Evolutionary conservation across 805 yeast species (phyloP).

Genomic region (Sugiyamaella qingdaonensis): DNA sequence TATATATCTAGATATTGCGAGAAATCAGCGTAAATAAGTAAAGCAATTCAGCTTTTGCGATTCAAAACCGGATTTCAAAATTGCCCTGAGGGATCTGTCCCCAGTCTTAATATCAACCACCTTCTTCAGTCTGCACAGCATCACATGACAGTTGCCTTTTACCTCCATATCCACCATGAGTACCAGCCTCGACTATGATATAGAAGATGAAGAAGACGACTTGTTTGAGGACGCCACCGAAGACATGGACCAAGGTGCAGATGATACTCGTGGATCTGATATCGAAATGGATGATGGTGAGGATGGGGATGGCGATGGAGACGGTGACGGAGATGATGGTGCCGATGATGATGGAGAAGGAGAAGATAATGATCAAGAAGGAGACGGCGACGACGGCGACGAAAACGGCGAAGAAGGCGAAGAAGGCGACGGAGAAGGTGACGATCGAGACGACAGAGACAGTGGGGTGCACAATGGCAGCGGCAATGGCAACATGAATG

Average conservation of each 20-base stretch:
- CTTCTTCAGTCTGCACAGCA: not conserved
- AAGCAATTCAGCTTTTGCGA: too few relatives aligned
- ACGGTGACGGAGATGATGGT: constrained; percentile 16
- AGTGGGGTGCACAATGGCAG: constrained; percentile 22
- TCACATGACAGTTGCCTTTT: not conserved
- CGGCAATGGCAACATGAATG: constrained; percentile 9
- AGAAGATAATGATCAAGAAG: constrained; percentile 27
- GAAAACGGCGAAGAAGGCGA: constrained; percentile 28
- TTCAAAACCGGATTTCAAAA: too few relatives aligned
- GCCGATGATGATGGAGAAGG: constrained; percentile 25
- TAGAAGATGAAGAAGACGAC: constrained; percentile 29
- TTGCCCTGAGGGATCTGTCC: constrained; percentile 1
- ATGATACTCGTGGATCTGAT: constrained; percentile 20
- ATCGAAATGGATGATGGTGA: constrained; percentile 14
- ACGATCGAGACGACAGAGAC: constrained; percentile 14
- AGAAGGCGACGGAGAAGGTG: constrained; percentile 28
- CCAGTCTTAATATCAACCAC: not conserved
- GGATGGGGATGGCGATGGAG: constrained; percentile 1
- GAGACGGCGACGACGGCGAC: constrained; percentile 28
- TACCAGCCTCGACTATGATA: constrained; percentile 19
- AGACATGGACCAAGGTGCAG: constrained; percentile 26
- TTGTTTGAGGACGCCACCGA: constrained; percentile 33
- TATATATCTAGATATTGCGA: not conserved
- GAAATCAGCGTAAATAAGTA: too few relatives aligned
- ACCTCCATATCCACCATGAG: constrained; percentile 10